Base-by-base conservation (phyloP, 352 stramenopile genomes). In the Plasmopara muralis region DNA sequence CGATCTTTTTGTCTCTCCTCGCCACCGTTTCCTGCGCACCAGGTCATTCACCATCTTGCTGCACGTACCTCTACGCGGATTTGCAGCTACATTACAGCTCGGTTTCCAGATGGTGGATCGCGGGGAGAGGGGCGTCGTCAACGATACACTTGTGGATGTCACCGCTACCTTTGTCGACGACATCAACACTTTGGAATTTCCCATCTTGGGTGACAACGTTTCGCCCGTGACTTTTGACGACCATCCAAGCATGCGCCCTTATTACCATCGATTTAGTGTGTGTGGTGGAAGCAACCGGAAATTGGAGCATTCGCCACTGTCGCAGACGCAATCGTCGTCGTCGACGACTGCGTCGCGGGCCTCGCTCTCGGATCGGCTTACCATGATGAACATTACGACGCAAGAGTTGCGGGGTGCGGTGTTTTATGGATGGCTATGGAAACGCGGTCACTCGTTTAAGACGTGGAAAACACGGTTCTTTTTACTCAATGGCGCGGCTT, bases 381-480 rank as follows among this genome's bases (percentile, higher is more conserved):
- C 72, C 3, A 77, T 78, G 62, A 80, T 77, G 68, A 80, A 79
- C 47, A 76, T 85, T 51, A 70, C 69, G 33, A 83, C 61, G 52
- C 76, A 83, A 60, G 61, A 72, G n/a, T 57, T 87, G 10, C 67
- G 65, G 18, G 77, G 77, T 37, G 52, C 70, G 14, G 75, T 74
- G 37, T 85, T 84, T 55, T 83, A 88, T 43, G 77, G 77, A 25
- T 88, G 77, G 77, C 74, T 88, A 34, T 88, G 77, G 77, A 88
- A 88, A 55, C 74, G 77, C 28, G 77, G 77, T 18, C 72, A 77
- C 50, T 77, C 65, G 14, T 85, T 88, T 48, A 85, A 85, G 62
- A 86, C 77, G 45, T 88, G 77, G 77, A 88, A 88, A 58, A 84
- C 86, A 64, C 77, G 77, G 41, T 88, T 86, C 47, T 88, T 88